Percentiles rank a stretch among this genome's conserved stretches.
Conservation (phyloP, 768 basidiomycete species). For the Suillus cothurnatus region DNA sequence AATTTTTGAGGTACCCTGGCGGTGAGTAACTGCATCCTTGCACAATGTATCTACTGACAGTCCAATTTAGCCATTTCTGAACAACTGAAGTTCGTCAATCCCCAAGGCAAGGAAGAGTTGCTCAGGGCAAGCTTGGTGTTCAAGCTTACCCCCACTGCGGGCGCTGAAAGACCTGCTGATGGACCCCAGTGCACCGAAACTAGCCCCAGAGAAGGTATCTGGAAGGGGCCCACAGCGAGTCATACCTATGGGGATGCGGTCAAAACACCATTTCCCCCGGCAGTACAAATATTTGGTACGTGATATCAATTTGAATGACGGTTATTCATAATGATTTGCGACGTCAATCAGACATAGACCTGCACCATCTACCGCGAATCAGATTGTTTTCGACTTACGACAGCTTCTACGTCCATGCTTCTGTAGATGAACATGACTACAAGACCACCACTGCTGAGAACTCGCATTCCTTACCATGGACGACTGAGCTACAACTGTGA, state of each 20-base stretch:
- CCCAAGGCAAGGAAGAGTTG: neutral
- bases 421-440: neutral
- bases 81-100: neutral
- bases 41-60: neutral
- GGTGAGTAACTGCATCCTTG: neutral
- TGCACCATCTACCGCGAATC: conserved; percentile 4
- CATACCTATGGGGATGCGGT: neutral
- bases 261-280: neutral
- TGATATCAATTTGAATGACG: neutral
- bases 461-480: conserved; percentile 5
- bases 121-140: conserved; percentile 1
- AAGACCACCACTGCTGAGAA: neutral
- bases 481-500: conserved; percentile 7
- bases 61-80: neutral
- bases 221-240: neutral
- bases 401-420: conserved; percentile 9
- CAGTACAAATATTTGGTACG: neutral
- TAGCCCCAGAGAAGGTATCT: neutral
- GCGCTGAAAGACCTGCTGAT: neutral
- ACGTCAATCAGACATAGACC: conserved; percentile 1
- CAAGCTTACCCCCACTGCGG: neutral
- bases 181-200: neutral
- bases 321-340: neutral
- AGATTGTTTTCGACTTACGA: conserved; percentile 1
- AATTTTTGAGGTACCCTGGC: neutral